Conservation (phyloP, 1,139 yeast species). For the Protomyces lactucae-debilis region DNA sequence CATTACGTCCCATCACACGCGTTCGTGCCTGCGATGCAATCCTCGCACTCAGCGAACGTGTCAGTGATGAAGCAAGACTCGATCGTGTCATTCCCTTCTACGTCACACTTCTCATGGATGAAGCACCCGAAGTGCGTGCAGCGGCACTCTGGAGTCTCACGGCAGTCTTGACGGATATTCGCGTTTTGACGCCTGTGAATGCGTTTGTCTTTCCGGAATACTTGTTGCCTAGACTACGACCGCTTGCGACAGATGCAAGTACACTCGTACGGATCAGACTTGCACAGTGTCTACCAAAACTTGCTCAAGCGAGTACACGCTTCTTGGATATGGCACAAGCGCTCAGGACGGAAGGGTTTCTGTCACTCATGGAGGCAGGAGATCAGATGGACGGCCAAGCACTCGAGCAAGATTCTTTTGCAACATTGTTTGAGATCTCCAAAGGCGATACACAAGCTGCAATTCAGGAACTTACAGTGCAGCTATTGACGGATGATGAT, state of each 20-base stretch:
- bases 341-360: slow-evolving; percentile 46
- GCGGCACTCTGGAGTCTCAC: slow-evolving; percentile 41
- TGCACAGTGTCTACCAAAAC: slow-evolving; percentile 66
- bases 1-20: slow-evolving; percentile 58
- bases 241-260: slow-evolving; percentile 42
- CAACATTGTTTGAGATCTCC: slow-evolving; percentile 34
- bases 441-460: slow-evolving; percentile 41
- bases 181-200: slow-evolving; percentile 12
- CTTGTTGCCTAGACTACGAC: slow-evolving; percentile 57
- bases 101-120: slow-evolving; percentile 53
- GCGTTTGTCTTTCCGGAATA: slow-evolving; percentile 21
- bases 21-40: slow-evolving; percentile 71
- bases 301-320: slow-evolving; percentile 58
- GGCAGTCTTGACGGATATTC: slow-evolving; percentile 44
- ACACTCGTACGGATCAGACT: slow-evolving; percentile 57
- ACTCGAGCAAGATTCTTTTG: slow-evolving; percentile 40
- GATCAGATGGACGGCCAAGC: slow-evolving; percentile 47
- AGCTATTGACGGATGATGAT: slow-evolving; percentile 63
- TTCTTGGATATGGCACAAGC: slow-evolving; percentile 64
- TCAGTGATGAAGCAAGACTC: slow-evolving; percentile 76
- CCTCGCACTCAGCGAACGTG: slow-evolving; percentile 66
- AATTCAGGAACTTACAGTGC: slow-evolving; percentile 62
- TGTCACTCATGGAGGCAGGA: slow-evolving; percentile 37
- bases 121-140: slow-evolving; percentile 54
- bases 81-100: slow-evolving; percentile 82